Evolutionary conservation across 805 yeast genomes (phyloP).

Genomic region (Debaryomyces hansenii): DNA sequence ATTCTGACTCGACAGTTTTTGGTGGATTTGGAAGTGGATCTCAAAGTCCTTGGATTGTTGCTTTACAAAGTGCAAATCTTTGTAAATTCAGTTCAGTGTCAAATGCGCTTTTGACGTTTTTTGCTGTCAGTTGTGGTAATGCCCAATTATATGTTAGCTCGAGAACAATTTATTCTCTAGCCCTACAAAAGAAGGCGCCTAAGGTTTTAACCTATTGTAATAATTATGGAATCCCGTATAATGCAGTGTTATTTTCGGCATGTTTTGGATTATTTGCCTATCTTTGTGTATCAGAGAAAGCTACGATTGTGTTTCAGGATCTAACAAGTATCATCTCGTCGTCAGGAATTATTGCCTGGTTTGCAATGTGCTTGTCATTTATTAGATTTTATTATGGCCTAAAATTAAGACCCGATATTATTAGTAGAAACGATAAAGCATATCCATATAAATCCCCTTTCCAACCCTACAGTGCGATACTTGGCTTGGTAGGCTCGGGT

Average conservation of each 20-base stretch:
- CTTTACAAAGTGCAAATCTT: slow-evolving; percentile 38
- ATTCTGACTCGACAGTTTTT: slow-evolving; percentile 18
- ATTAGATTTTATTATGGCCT: slow-evolving; percentile 65
- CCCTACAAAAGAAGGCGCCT: slow-evolving; percentile 60
- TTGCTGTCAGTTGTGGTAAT: slow-evolving; percentile 46
- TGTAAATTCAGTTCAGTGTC: slow-evolving; percentile 37
- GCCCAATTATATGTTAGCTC: slow-evolving; percentile 46
- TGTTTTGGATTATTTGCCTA: slow-evolving; percentile 60
- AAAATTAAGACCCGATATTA: slow-evolving; percentile 60
- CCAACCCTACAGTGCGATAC: slow-evolving; percentile 67
- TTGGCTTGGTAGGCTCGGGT: slow-evolving; percentile 58
- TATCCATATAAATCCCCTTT: slow-evolving; percentile 71
- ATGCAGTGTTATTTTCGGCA: slow-evolving; percentile 65
- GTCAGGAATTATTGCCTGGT: slow-evolving; percentile 79
- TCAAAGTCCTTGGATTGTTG: slow-evolving; percentile 48
- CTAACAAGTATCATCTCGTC: slow-evolving; percentile 69
- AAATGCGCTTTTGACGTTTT: slow-evolving; percentile 48
- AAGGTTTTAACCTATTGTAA: slow-evolving; percentile 58
- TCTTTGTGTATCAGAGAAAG: slow-evolving; percentile 55
- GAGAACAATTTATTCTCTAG: slow-evolving; percentile 41
- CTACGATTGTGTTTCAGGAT: slow-evolving; percentile 65
- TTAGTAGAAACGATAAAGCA: slow-evolving; percentile 58
- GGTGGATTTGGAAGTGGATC: slow-evolving; percentile 41
- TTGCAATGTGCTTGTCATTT: slow-evolving; percentile 65
- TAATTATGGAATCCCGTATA: slow-evolving; percentile 68